phyloP scores from a whole-genome alignment of 2,329 filamentous ascomycete species.

The Penicillium paneum region DNA sequence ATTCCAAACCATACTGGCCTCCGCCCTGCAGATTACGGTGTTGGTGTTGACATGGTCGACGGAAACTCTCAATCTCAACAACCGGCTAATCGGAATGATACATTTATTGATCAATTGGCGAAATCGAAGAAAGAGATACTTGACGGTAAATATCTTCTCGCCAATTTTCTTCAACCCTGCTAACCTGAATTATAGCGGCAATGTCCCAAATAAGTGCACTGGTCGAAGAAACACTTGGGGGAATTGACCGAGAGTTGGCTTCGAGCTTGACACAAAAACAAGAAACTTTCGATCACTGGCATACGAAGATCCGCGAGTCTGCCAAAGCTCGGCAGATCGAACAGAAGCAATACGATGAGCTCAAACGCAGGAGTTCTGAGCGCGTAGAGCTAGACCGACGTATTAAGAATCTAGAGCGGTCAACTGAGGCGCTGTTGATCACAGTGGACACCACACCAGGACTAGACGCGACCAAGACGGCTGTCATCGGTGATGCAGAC shows the following conservation, averaged over 20 bases:
- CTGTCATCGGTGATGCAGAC: slow-evolving; percentile 50
- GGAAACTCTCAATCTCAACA: slow-evolving; percentile 44
- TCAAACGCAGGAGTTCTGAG: slow-evolving; percentile 64
- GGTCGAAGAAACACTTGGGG: slow-evolving; percentile 76
- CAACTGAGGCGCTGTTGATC: slow-evolving; percentile 66
- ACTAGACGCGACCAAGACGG: slow-evolving; percentile 47
- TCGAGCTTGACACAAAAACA: slow-evolving; percentile 81
- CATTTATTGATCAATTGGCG: slow-evolving; percentile 44
- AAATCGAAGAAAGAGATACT: slow-evolving; percentile 48
- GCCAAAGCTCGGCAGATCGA: slow-evolving; percentile 76
- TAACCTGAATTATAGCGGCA: slow-evolving; percentile 37
- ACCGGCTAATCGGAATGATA: slow-evolving; percentile 47
- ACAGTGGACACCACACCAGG: slow-evolving; percentile 49
- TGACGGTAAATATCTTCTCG: slow-evolving; percentile 34
- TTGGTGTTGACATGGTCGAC: slow-evolving; percentile 65
- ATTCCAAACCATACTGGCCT: slow-evolving; percentile 88
- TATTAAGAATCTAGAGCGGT: slow-evolving; percentile 72
- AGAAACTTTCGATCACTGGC: slow-evolving; percentile 74
- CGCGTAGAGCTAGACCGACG: slow-evolving; percentile 65
- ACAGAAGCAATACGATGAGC: slow-evolving; percentile 66
- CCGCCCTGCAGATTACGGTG: slow-evolving; percentile 88
- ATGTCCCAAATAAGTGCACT: slow-evolving; percentile 51
- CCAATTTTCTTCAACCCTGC: slow-evolving; percentile 22
- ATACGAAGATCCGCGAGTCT: slow-evolving; percentile 74
- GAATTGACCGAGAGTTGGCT: slow-evolving; percentile 75